Evolutionary conservation across 169 alveolate species (phyloP).

Genomic region (Plasmodium blacklocki): DNA sequence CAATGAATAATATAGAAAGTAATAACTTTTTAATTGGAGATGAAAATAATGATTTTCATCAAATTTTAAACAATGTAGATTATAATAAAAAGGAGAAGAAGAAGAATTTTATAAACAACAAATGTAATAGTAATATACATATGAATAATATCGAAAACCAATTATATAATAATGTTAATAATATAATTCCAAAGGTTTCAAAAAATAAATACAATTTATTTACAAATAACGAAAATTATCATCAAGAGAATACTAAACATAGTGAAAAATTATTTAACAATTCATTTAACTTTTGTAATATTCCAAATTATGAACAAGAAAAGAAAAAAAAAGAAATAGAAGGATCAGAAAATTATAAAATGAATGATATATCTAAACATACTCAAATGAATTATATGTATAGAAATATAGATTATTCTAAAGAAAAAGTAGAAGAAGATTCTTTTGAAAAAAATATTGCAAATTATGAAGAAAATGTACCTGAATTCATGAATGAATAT

Average conservation of each 20-base stretch:
- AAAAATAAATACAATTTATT: slow-evolving; percentile 28
- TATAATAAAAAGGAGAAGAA: slow-evolving; percentile 26
- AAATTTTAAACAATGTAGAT: slow-evolving; percentile 12
- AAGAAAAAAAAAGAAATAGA: slow-evolving; percentile 9
- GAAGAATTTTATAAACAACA: slow-evolving; percentile 4
- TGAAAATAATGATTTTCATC: slow-evolving; percentile 19
- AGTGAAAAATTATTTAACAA: slow-evolving; percentile 4
- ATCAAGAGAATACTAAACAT: slow-evolving; percentile 10
- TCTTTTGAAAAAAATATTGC: slow-evolving; percentile 1
- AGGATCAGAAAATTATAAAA: not conserved
- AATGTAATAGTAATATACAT: not conserved
- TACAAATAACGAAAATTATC: slow-evolving; percentile 4
- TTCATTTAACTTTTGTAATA: slow-evolving; percentile 10
- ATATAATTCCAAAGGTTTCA: slow-evolving; percentile 12
- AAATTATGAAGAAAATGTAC: not conserved
- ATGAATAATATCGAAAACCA: not conserved
- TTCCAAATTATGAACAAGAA: slow-evolving; percentile 34
- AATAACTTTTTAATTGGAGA: slow-evolving; percentile 40
- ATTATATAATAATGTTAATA: slow-evolving; percentile 15
- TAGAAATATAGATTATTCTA: not conserved
- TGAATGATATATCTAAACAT: slow-evolving; percentile 11
- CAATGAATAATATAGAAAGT: slow-evolving; percentile 55
- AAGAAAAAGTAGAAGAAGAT: slow-evolving; percentile 4
- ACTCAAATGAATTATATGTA: not conserved
- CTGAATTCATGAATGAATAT: slow-evolving; percentile 12